Base-by-base conservation (phyloP, 2,329 filamentous ascomycete genomes). In the Talaromyces sp. region DNA sequence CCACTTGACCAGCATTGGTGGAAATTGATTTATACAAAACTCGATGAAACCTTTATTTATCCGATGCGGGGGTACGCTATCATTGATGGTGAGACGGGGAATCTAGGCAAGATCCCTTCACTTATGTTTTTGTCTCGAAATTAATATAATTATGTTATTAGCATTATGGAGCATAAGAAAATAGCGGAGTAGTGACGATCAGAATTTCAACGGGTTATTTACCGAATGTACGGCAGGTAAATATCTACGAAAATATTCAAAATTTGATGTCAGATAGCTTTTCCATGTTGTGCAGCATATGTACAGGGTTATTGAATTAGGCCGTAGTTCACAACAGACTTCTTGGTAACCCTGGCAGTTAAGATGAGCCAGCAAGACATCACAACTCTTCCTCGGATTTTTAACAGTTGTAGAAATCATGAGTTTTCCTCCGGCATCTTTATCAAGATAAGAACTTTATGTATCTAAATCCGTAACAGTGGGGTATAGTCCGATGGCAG, bases 11-110 rank as follows among this genome's bases (percentile, higher is more conserved):
- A 40, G 38, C 6, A 63, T 63, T 63, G 49, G 61, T 56, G 61
- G 61, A 63, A 63, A 45, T 62, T 56, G 51, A 56, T 56, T 19
- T 34, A 36, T 56, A 56, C 22, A 40, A 58, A 29, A 43, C 56
- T 29, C 17, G 34, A 58, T 58, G 31, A 40, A 58, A 40, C 36
- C 29, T 58, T 29, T 11, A 43, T 58, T 58, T 40, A 58, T 13
- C 34, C 56, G 34, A 40, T 58, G 54, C 54, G 54, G 54, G 54
- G 54, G 6, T n/a, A 51, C 47, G 13, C 45, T 47, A 25, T 47
- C 45, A 47, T 47, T 3, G 19, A 45, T 22, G n/a, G 10, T 15
- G 45, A 47, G 19, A 51, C 47, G 47, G 22, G 22, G 47, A 51
- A 51, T 51, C 47, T 51, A 51, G 47, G 47, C 47, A 51, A 51